A percentile compares a stretch with the other conserved stretches of the same genome.
phyloP scores from a whole-genome alignment of 202 grass and related monocot species.

The Thinopyrum obtusiflorum region DNA sequence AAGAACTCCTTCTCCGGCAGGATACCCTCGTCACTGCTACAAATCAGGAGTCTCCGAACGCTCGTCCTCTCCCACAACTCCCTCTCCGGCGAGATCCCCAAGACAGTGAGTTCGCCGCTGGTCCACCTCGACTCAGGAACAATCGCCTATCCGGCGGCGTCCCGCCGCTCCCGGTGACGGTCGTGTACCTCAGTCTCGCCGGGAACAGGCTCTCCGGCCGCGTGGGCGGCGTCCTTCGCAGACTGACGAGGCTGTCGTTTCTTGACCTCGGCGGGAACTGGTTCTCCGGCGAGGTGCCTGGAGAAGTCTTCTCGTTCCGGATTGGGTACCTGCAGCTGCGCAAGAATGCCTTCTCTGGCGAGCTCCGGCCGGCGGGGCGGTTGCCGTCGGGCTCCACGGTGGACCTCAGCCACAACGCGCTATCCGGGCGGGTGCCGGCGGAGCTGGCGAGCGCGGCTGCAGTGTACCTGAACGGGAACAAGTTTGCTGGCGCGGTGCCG shows the following conservation, averaged over 20 bases:
- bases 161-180: constrained; percentile 47
- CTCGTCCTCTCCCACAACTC: constrained; percentile 76
- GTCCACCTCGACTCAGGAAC: constrained; percentile 64
- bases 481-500: constrained; percentile 57
- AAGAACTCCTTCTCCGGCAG: constrained; percentile 54
- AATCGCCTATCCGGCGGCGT: constrained; percentile 57
- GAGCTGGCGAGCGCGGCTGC: constrained; percentile 54
- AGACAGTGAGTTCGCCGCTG: constrained; percentile 27
- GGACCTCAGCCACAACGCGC: constrained; percentile 89
- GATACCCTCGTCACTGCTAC: constrained; percentile 46
- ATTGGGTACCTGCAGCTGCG: constrained; percentile 65
- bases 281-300: constrained; percentile 66
- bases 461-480: constrained; percentile 79
- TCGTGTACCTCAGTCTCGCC: constrained; percentile 68
- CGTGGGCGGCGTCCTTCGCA: constrained; percentile 38
- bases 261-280: constrained; percentile 80
- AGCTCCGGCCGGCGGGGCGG: constrained; percentile 36
- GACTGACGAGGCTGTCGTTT: constrained; percentile 47
- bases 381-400: constrained; percentile 52
- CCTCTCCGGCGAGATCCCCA: constrained; percentile 45
- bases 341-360: constrained; percentile 69
- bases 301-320: constrained; percentile 57
- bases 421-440: constrained; percentile 53
- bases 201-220: constrained; percentile 64
- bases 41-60: constrained; percentile 43